Conservation (phyloP, 208 protist genomes). For the Trypanosoma mega region DNA sequence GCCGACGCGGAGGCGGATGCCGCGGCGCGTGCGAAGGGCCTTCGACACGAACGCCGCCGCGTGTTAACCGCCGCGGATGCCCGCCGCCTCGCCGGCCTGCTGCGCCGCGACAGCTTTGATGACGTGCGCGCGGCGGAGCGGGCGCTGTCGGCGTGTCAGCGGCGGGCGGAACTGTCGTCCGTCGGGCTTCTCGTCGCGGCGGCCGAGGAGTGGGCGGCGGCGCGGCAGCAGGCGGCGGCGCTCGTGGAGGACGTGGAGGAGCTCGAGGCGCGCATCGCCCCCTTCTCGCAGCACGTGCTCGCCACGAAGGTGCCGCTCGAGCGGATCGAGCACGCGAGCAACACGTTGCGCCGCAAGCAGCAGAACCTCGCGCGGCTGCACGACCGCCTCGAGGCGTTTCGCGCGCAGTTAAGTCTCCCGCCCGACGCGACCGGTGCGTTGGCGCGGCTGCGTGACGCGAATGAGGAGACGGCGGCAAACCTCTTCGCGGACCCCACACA, state of each 20-base stretch:
- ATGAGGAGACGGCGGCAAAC: slow-evolving; percentile 39
- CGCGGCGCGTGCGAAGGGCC: slow-evolving; percentile 64
- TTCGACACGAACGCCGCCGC: slow-evolving; percentile 60
- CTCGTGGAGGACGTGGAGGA: slow-evolving; percentile 71
- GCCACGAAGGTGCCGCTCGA: slow-evolving; percentile 77
- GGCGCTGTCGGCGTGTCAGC: slow-evolving; percentile 62
- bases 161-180: slow-evolving; percentile 70
- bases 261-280: slow-evolving; percentile 71
- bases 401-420: slow-evolving; percentile 62
- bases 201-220: slow-evolving; percentile 47
- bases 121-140: slow-evolving; percentile 74
- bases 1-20: slow-evolving; percentile 64
- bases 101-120: slow-evolving; percentile 56
- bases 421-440: slow-evolving; percentile 45
- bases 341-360: slow-evolving; percentile 76
- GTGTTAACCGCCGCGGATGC: slow-evolving; percentile 77
- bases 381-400: slow-evolving; percentile 59
- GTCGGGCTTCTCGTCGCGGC: slow-evolving; percentile 60
- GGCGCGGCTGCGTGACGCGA: slow-evolving; percentile 36
- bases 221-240: slow-evolving; percentile 51
- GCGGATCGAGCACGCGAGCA: slow-evolving; percentile 85
- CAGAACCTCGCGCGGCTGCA: slow-evolving; percentile 71
- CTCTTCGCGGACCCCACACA: slow-evolving; percentile 61
- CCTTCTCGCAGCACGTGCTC: slow-evolving; percentile 72
- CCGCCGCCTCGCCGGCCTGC: slow-evolving; percentile 64